Percentiles rank a stretch among this genome's conserved stretches.
Conservation (phyloP, 2,329 filamentous ascomycete species). For the Epichloe uncinata region DNA sequence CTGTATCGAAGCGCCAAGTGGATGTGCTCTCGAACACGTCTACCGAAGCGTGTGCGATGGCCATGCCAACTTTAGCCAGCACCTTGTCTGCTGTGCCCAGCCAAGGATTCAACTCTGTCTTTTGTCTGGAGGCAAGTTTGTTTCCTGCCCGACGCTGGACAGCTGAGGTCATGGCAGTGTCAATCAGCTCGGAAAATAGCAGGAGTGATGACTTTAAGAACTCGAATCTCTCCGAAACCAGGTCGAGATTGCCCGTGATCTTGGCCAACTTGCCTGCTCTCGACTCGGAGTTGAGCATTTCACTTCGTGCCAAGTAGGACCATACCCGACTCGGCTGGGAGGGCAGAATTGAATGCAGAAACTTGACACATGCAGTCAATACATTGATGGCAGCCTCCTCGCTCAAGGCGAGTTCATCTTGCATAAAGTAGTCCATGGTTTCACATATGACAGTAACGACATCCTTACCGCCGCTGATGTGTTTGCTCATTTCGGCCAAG, state of each 20-base stretch:
- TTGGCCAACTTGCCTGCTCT: conserved; percentile 63
- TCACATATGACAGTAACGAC: conserved; percentile 73
- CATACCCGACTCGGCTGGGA: conserved; percentile 76
- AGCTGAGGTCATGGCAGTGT: conserved; percentile 58
- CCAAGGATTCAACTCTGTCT: conserved; percentile 39
- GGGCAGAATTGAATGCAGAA: conserved; percentile 58
- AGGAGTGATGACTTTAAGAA: conserved; percentile 62
- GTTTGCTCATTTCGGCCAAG: conserved; percentile 40
- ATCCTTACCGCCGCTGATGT: conserved; percentile 50
- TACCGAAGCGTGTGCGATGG: conserved; percentile 61
- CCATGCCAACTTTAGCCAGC: conserved; percentile 55
- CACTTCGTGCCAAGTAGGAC: conserved; percentile 75
- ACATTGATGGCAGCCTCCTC: conserved; percentile 54
- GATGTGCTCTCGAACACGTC: conserved; percentile 77
- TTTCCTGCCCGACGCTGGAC: conserved; percentile 49
- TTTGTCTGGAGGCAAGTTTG: conserved; percentile 34
- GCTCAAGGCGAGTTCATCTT: conserved; percentile 41
- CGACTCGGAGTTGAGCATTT: conserved; percentile 63
- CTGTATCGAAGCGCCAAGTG: conserved; percentile 68
- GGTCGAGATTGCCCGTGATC: conserved; percentile 71
- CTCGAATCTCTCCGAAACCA: conserved; percentile 61
- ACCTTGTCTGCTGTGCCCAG: conserved; percentile 67
- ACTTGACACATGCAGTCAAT: conserved; percentile 59
- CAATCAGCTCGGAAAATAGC: conserved; percentile 62
- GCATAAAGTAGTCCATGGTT: conserved; percentile 61